Evolutionary conservation across 495 filamentous ascomycete genomes (phyloP), one percentile per base, ranked within the genome.

Genomic region (Pseudoneurospora amorphoporcata): DNA sequence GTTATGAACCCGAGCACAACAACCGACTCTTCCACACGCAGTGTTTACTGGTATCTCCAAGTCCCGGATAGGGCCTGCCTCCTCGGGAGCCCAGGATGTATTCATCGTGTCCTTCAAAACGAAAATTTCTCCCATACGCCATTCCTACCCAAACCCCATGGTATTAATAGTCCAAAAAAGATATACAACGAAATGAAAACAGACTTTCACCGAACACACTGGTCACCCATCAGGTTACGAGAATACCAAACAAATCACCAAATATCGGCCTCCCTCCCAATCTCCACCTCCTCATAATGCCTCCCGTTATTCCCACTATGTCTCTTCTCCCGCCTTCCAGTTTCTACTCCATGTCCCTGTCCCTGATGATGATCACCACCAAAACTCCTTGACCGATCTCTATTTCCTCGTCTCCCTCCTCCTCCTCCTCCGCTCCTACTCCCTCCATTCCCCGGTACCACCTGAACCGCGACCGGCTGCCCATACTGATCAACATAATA

Each of bases 251-350:
- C 19, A 69, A 70, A 43, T 71, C 43, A 77, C 77, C 77, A 79
- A 23, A 79, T 79, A 71, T 79, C 77, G 38, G 45, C 74, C 37
- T 72, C 73, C 69, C 71, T 71, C 69, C 76, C 76, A 70, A 79
- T 69, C 71, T 79, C 77, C 61, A 77, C 69, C 73, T 79, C 76
- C 10, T 73, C 71, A 72, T 79, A 77, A 41, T 75, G 71, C 53
- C 71, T 65, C 32, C 53, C 53, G 29, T 65, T 65, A 65, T 65
- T 65, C 14, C 53, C 53, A 65, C 53, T 65, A 17, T 65, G 23
- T 37, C 53, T 35, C 14, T 65, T 65, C 32, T 8, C 53, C 53
- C 6, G 53, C 32, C 74, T 71, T 35, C 73, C 70, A 29, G 68
- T 14, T 38, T 23, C 39, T 2, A 39, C 40, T 23, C 69, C 41